Evolutionary conservation across 2,329 filamentous ascomycete genomes (phyloP), one percentile per base, ranked within the genome.

Genomic region (Tolypocladium amazonense): DNA sequence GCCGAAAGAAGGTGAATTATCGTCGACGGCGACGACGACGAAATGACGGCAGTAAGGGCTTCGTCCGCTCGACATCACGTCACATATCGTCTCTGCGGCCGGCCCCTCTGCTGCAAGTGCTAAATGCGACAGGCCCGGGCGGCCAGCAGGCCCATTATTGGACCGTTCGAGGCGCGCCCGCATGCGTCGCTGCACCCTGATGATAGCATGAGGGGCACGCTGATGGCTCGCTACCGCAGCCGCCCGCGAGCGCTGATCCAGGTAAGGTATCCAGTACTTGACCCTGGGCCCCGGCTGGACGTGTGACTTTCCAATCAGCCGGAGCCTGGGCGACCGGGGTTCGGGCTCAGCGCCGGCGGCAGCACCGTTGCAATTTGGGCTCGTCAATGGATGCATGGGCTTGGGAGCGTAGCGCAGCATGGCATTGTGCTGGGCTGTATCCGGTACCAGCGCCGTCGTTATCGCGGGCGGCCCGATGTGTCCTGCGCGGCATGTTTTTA

Each of bases 231-330:
- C 18, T 33, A n/a, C n/a, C n/a, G n/a, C n/a, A n/a, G n/a, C n/a
- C n/a, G n/a, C n/a, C n/a, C n/a, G 47, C 33, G 7, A n/a, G n/a
- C 18, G 54, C 37, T 43, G 5, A 58, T 27, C 5, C 3, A 6
- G 14, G 18, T 8, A 7, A 43, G 18, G 57, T 58, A 54, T 23
- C 57, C 23, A 53, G 50, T 55, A 58, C 57, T 45, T 58, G 50
- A 41, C 53, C 57, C 41, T 53, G 54, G 47, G 47, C 27, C 27
- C 41, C 23, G 35, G 37, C 56, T 12, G 56, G 47, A 33, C 57
- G 50, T 58, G 57, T 58, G 57, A 58, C 57, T 55, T 56, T 56
- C 55, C 55, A 56, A 56, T 56, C 55, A 56, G 55, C 47, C 27
- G 47, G 27, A 33, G 47, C 47, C 25, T 33, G 27, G 27, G 30